Conservation (phyloP, 2,329 filamentous ascomycete species). For the Aspergillus uvarum region DNA sequence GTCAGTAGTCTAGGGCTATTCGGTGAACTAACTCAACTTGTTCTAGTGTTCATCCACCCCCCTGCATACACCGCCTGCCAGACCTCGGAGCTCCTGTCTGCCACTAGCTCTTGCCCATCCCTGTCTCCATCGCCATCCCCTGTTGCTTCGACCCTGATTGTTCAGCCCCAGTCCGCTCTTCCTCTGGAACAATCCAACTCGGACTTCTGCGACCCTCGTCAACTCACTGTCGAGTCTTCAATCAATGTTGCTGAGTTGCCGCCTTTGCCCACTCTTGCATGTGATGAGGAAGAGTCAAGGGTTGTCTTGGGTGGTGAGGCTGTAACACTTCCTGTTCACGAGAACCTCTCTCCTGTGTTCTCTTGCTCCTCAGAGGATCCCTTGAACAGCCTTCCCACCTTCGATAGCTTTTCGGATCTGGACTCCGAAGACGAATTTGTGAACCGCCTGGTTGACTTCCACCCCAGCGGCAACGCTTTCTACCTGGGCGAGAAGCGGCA, state of each 20-base stretch:
- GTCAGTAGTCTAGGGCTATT: conserved; percentile 17
- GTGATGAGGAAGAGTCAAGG: conserved; percentile 41
- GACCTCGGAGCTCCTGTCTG: conserved; percentile 69
- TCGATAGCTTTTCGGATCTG: conserved; percentile 84
- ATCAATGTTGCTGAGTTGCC: conserved; percentile 61
- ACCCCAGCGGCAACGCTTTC: conserved; percentile 57
- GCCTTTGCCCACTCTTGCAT: conserved; percentile 54
- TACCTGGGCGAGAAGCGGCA: conserved; percentile 68
- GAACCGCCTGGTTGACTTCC: conserved; percentile 70
- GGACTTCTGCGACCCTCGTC: conserved; percentile 88
- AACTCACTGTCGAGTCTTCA: conserved; percentile 69
- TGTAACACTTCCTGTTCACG: conserved; percentile 38
- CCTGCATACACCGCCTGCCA: conserved; percentile 63
- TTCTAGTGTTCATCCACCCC: conserved; percentile 64
- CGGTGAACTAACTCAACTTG: conserved; percentile 26
- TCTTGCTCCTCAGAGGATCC: conserved; percentile 48
- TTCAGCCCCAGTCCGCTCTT: conserved; percentile 69
- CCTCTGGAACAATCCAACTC: conserved; percentile 66
- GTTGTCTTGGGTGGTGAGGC: conserved; percentile 37
- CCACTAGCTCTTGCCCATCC: conserved; percentile 70
- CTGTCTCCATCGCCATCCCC: conserved; percentile 84
- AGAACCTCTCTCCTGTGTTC: conserved; percentile 40
- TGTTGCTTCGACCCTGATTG: conserved; percentile 69
- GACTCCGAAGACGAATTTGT: conserved; percentile 89
- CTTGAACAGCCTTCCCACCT: conserved; percentile 65